A percentile compares a stretch with the other conserved stretches of the same genome.
These are phyloP conservation scores for Lunasporangiospora selenospora DNA, from an alignment of 192 early-diverging fungal species.

Conservation along the genomic window DNA sequence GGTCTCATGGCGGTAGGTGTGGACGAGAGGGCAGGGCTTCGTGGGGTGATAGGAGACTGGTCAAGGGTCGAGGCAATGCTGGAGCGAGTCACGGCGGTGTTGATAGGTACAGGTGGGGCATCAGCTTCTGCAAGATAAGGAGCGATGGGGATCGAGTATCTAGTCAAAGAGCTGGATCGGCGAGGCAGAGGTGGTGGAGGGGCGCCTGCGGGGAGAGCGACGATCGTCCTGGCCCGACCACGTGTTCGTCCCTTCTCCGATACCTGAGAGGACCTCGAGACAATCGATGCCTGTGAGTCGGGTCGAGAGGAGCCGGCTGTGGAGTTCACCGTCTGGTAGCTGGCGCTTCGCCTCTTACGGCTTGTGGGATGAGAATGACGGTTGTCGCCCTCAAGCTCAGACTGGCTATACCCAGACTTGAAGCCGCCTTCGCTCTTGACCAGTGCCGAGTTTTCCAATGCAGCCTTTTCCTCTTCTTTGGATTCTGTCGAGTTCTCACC, in stretches of 20 bases:
- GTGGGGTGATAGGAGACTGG: not conserved
- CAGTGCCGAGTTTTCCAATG: too few relatives aligned
- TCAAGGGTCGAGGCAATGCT: constrained; percentile 7
- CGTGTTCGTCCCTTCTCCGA: constrained; percentile 33
- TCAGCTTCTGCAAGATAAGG: constrained; percentile 25
- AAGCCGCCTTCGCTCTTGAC: too few relatives aligned
- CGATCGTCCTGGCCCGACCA: constrained; percentile 21
- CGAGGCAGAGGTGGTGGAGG: constrained; percentile 40
- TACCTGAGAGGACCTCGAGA: constrained; percentile 12
- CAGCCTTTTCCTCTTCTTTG: not conserved
- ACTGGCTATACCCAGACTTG: too few relatives aligned
- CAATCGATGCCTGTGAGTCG: constrained; percentile 20
- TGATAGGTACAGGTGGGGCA: constrained; percentile 36
- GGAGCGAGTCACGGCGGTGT: constrained; percentile 2
- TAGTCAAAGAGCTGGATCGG: constrained; percentile 32
- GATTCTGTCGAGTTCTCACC: constrained; percentile 18
- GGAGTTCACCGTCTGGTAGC: not conserved
- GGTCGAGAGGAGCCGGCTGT: constrained; percentile 4
- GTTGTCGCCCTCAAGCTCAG: constrained; percentile 3
- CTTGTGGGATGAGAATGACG: not conserved
- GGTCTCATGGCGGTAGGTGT: not conserved
- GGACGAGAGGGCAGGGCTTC: not conserved
- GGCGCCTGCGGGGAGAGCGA: constrained; percentile 22
- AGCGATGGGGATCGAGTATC: constrained; percentile 31
- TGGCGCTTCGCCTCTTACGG: constrained; percentile 28